A percentile compares a stretch with the other conserved stretches of the same genome.
Evolutionary conservation across 2,329 filamentous ascomycete species (phyloP).

Genomic region (Cercospora canescens): DNA sequence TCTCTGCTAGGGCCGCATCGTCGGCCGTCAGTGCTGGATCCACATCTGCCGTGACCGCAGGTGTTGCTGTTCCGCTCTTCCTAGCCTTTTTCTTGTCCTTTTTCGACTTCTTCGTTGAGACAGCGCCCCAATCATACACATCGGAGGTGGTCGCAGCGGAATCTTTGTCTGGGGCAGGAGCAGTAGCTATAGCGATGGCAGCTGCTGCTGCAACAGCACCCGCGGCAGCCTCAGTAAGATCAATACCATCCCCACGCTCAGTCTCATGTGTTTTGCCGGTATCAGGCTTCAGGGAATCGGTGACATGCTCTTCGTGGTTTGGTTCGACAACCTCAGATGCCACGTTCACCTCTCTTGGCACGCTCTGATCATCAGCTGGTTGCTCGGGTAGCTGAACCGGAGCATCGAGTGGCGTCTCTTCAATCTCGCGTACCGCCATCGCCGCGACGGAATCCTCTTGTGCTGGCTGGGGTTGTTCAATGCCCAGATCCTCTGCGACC

Average conservation of each 20-base stretch:
- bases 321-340: background rate
- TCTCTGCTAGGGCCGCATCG: background rate
- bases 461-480: background rate
- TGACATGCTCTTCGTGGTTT: background rate
- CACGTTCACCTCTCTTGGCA: background rate
- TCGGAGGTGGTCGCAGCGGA: slow-evolving; percentile 5
- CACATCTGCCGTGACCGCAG: slow-evolving; percentile 9
- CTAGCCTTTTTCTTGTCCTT: slow-evolving; percentile 46
- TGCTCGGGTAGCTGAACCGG: background rate
- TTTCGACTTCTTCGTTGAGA: slow-evolving; percentile 38
- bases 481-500: background rate
- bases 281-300: background rate
- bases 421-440: background rate
- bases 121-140: slow-evolving; percentile 24
- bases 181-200: slow-evolving; percentile 1
- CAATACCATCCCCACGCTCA: background rate
- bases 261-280: background rate
- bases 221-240: slow-evolving; percentile 12
- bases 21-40: background rate
- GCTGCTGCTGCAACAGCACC: slow-evolving; percentile 11
- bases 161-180: background rate
- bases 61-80: slow-evolving; percentile 21
- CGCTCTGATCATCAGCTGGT: background rate
- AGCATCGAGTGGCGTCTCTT: background rate
- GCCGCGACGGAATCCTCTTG: background rate